Percentiles rank a stretch among this genome's conserved stretches.
phyloP scores from a whole-genome alignment of 1,284 basidiomycete species.

The Schizopora paradoxa region DNA sequence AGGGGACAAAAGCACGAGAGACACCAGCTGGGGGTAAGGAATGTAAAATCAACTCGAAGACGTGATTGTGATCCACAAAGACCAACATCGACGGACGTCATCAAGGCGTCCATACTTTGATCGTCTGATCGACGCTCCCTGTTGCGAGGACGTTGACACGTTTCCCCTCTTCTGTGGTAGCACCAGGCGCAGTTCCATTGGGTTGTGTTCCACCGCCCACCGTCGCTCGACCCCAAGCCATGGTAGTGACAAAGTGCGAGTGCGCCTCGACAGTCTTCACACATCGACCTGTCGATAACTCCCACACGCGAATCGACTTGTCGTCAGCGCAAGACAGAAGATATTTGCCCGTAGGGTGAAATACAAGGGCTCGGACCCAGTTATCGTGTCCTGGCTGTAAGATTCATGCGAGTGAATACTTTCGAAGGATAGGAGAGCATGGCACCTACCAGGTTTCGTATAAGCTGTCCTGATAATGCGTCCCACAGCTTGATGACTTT shows the following conservation, averaged over 20 bases:
- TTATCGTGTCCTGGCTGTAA: constrained; percentile 59
- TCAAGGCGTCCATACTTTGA: constrained; percentile 25
- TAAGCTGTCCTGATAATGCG: constrained; percentile 53
- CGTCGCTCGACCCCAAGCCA: constrained; percentile 59
- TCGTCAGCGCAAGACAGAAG: constrained; percentile 74
- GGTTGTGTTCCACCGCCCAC: constrained; percentile 35
- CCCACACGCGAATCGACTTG: constrained; percentile 74
- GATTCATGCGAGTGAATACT: not conserved
- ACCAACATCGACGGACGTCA: not conserved
- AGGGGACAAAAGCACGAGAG: constrained; percentile 11
- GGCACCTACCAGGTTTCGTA: constrained; percentile 54
- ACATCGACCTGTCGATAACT: constrained; percentile 61
- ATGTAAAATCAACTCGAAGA: not conserved
- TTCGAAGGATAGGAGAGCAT: not conserved
- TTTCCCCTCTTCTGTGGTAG: constrained; percentile 32
- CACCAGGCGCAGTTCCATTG: constrained; percentile 29
- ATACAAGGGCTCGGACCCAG: constrained; percentile 64
- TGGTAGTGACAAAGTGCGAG: constrained; percentile 60
- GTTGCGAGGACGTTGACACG: constrained; percentile 64
- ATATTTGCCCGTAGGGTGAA: constrained; percentile 69
- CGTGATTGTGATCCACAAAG: not conserved
- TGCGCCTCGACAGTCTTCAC: constrained; percentile 68
- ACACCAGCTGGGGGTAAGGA: not conserved
- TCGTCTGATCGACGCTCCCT: constrained; percentile 55
- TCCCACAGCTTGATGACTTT: constrained; percentile 76